These are phyloP conservation scores for Colletotrichum salicis DNA, from an alignment of 2,329 filamentous ascomycete species.

Conservation along the genomic window DNA sequence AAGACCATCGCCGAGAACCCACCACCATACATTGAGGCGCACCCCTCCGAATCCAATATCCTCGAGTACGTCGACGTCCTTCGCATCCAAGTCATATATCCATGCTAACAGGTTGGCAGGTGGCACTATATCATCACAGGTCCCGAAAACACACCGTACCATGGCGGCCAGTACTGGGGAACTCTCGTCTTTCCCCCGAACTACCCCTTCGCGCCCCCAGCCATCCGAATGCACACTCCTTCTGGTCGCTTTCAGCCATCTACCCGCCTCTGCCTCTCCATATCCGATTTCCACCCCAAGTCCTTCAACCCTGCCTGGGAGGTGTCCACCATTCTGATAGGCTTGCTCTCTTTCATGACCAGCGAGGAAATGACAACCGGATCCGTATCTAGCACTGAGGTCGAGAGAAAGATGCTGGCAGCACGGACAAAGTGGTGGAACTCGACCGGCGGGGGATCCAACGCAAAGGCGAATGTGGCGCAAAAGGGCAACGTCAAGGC, in stretches of 20 bases:
- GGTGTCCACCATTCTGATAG: conserved; percentile 94
- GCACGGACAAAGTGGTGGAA: conserved; percentile 94
- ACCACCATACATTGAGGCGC: conserved; percentile 87
- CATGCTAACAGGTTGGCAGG: conserved; percentile 53
- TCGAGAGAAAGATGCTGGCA: conserved; percentile 83
- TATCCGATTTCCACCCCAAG: conserved; percentile 97
- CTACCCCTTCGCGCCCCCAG: conserved; percentile 96
- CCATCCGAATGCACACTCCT: conserved; percentile 99
- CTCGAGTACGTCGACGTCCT: conserved; percentile 72
- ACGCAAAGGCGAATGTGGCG: conserved; percentile 62
- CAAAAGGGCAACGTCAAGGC: conserved; percentile 85
- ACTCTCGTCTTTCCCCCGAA: conserved; percentile 94
- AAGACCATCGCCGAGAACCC: conserved; percentile 76
- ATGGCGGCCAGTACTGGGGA: conserved; percentile 97
- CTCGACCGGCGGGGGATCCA: conserved; percentile 86
- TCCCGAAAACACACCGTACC: conserved; percentile 92
- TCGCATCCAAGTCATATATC: not conserved
- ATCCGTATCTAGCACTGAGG: conserved; percentile 79
- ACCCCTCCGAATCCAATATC: conserved; percentile 91
- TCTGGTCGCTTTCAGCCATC: conserved; percentile 95
- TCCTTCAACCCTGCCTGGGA: conserved; percentile 99
- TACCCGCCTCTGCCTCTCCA: conserved; percentile 91
- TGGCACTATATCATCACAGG: conserved; percentile 98
- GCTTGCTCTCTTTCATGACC: conserved; percentile 96
- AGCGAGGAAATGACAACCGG: conserved; percentile 99